A percentile compares a stretch with the other conserved stretches of the same genome.
Evolutionary conservation across 2,329 filamentous ascomycete species (phyloP).

Genomic region (Aspergillus glaucus): DNA sequence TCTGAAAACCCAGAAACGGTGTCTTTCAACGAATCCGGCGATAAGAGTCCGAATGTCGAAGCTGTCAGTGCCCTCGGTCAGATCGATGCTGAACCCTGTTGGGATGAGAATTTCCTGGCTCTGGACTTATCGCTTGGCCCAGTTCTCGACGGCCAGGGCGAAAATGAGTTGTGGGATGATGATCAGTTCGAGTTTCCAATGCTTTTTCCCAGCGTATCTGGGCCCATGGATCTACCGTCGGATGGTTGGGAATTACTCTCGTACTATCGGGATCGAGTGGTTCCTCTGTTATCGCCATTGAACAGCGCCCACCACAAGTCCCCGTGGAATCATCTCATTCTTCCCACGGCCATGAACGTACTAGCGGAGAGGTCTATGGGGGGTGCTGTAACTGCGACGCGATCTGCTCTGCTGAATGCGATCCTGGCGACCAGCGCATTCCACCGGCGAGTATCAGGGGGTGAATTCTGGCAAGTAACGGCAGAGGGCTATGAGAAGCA

Average conservation of each 20-base stretch:
- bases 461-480: slow-evolving; percentile 28
- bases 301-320: slow-evolving; percentile 29
- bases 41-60: too few relatives aligned
- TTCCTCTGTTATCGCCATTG: slow-evolving; percentile 22
- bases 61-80: too few relatives aligned
- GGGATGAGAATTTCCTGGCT: too few relatives aligned
- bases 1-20: too few relatives aligned
- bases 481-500: slow-evolving; percentile 21
- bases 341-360: slow-evolving; percentile 38
- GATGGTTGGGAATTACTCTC: slow-evolving; percentile 35
- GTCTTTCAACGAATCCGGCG: too few relatives aligned
- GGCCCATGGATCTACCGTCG: slow-evolving; percentile 10
- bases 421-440: slow-evolving; percentile 41
- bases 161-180: too few relatives aligned
- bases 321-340: slow-evolving; percentile 40
- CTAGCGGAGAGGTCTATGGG: slow-evolving; percentile 40
- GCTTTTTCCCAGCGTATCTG: too few relatives aligned
- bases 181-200: too few relatives aligned
- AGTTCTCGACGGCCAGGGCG: too few relatives aligned
- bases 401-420: slow-evolving; percentile 36
- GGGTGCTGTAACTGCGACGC: slow-evolving; percentile 33
- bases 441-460: slow-evolving; percentile 25
- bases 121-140: too few relatives aligned
- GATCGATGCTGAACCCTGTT: too few relatives aligned
- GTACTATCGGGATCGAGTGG: slow-evolving; percentile 33